These are phyloP conservation scores for Penium margaritaceum DNA, from an alignment of 139 green algal species.

Conservation along the genomic window DNA sequence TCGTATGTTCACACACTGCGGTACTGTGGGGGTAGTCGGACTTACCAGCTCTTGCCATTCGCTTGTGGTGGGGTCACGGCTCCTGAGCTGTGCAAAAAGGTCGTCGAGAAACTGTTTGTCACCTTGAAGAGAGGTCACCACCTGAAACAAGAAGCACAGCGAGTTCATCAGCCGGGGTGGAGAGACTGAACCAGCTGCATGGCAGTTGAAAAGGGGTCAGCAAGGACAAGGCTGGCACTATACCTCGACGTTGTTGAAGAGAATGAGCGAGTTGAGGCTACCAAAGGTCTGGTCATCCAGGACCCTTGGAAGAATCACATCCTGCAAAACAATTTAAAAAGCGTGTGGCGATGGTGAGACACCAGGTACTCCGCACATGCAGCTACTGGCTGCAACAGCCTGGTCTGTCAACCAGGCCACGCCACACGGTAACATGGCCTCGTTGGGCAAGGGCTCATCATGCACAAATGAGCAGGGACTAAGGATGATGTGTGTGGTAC, in stretches of 20 bases:
- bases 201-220: not conserved
- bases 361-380: too few species aligned
- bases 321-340: slow-evolving; percentile 49
- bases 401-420: too few species aligned
- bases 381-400: too few species aligned
- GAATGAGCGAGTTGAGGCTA: slow-evolving; percentile 74
- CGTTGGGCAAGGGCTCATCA: too few species aligned
- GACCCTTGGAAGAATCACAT: slow-evolving; percentile 82
- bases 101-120: slow-evolving; percentile 73
- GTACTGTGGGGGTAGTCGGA: too few species aligned
- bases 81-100: slow-evolving; percentile 68
- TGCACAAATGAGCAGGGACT: too few species aligned
- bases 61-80: not conserved
- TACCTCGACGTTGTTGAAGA: slow-evolving; percentile 93
- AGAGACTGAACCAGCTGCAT: not conserved
- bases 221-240: not conserved
- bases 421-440: too few species aligned
- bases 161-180: not conserved
- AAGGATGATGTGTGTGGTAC: too few species aligned
- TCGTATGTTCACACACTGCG: too few species aligned
- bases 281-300: slow-evolving; percentile 89
- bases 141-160: slow-evolving; percentile 7
- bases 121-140: slow-evolving; percentile 47
- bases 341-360: too few species aligned
- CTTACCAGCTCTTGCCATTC: too few species aligned